Base-by-base conservation (phyloP, 2,329 filamentous ascomycete species). In the Xylaria sp. region DNA sequence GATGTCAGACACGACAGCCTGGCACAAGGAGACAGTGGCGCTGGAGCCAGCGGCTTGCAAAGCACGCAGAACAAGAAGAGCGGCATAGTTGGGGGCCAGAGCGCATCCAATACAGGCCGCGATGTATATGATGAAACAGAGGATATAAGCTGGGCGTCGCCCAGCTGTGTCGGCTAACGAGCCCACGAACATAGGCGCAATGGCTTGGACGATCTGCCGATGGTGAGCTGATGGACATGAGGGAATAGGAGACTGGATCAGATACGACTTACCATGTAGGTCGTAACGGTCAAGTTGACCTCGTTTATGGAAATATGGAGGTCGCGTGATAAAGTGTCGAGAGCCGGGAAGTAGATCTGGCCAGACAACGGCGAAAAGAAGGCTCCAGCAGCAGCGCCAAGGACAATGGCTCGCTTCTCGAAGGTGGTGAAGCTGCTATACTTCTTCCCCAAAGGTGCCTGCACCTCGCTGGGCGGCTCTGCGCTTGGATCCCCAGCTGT, bases 1-100 rank as follows among this genome's bases (percentile, higher is more conserved):
- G 2, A 89, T 80, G 71, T 91, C 89, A 0, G 85, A 84, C 1
- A 90, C 84, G 1, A 90, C 83, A 0, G 84, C 88, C 49, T 79
- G 77, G 58, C 77, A 78, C 0, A 91, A 79, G 0, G 88, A 84
- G 18, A 89, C 81, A 0, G 87, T 89, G 0, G 85, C 85, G 62
- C 83, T 86, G 57, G 83, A 85, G 0, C 87, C 86, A 0, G 82
- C 80, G 9, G 83, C 85, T 67, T 89, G 86, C 2, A 88, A 68
- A 75, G 82, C 83, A 2, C 86, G 80, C 0, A 88, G 75, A 13
- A 85, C 77, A 1, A 89, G 71, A 9, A 88, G 76, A 0, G 84
- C 80, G 0, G 75, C 73, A 70, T 84, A 85, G 66, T 78, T 83
- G 9, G 80, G 83, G 41, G 85, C 82, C 2, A 86, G 67, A 3